A percentile compares a stretch with the other conserved stretches of the same genome.
Evolutionary conservation across 1,139 yeast species (phyloP).

Genomic region (Yamadazyma triangularis): DNA sequence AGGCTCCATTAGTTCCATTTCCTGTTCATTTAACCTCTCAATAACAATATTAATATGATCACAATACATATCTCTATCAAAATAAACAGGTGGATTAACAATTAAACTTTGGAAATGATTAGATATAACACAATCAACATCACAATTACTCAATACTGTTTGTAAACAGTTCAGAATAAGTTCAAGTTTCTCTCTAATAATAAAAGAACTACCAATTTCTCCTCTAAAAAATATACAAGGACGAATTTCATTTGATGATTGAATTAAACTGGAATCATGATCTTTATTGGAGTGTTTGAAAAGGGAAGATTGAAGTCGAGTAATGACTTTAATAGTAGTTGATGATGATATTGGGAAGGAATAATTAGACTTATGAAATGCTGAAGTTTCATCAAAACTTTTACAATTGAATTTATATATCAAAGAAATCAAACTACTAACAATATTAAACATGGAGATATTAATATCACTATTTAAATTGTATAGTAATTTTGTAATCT

Average conservation of each 20-base stretch:
- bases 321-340: conserved; percentile 3
- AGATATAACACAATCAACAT: conserved; percentile 4
- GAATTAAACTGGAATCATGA: conserved; percentile 5
- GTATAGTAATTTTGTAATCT: conserved; percentile 5
- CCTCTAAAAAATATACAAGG: conserved; percentile 13
- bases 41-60: background rate
- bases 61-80: background rate
- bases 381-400: background rate
- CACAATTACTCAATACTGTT: conserved; percentile 6
- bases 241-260: conserved; percentile 2
- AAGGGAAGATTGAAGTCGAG: conserved; percentile 9
- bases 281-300: conserved; percentile 5
- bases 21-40: background rate
- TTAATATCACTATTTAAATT: conserved; percentile 5
- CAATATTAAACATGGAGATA: conserved; percentile 4
- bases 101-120: conserved; percentile 3
- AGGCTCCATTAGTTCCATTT: too few species aligned
- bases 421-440: too few species aligned
- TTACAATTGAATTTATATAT: too few species aligned
- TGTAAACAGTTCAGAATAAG: conserved; percentile 3
- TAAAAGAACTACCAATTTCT: conserved; percentile 3
- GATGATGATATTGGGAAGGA: conserved; percentile 4
- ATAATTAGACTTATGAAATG: background rate
- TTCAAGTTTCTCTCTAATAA: conserved; percentile 7
- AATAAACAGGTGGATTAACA: background rate